phyloP scores from a whole-genome alignment of 2,329 filamentous ascomycete genomes.

The Pseudogymnoascus verrucosus region DNA sequence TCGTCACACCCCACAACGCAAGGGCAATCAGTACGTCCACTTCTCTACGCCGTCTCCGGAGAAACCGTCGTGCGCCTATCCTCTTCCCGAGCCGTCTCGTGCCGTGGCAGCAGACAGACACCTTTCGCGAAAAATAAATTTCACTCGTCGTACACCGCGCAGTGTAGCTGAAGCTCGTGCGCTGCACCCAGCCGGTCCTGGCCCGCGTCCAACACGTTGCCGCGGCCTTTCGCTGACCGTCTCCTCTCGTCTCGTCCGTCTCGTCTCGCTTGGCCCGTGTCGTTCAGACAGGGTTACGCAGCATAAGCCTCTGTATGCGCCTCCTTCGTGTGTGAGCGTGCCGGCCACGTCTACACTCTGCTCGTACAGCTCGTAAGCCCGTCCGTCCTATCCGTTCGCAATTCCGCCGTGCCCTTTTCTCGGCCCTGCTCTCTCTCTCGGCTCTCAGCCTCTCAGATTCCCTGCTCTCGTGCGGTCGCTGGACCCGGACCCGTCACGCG shows the following conservation, averaged over 20 bases:
- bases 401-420: neutral
- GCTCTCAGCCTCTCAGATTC: neutral
- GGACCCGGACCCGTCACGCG: neutral
- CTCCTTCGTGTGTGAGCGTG: neutral
- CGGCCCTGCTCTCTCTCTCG: neutral
- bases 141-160: neutral
- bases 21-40: neutral
- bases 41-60: neutral
- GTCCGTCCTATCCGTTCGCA: too few species aligned
- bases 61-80: neutral
- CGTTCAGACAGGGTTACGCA: neutral
- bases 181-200: neutral
- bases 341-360: neutral
- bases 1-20: neutral
- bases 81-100: slow-evolving; percentile 9
- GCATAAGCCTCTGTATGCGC: neutral
- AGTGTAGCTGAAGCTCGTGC: neutral
- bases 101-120: slow-evolving; percentile 8
- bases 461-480: neutral
- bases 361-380: neutral
- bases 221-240: neutral
- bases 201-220: neutral
- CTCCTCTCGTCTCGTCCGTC: neutral
- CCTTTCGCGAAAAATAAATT: neutral
- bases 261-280: neutral